A percentile compares a stretch with the other conserved stretches of the same genome.
Conservation (phyloP, 139 green algal genomes). For the Prasinococcaceae sp. region DNA sequence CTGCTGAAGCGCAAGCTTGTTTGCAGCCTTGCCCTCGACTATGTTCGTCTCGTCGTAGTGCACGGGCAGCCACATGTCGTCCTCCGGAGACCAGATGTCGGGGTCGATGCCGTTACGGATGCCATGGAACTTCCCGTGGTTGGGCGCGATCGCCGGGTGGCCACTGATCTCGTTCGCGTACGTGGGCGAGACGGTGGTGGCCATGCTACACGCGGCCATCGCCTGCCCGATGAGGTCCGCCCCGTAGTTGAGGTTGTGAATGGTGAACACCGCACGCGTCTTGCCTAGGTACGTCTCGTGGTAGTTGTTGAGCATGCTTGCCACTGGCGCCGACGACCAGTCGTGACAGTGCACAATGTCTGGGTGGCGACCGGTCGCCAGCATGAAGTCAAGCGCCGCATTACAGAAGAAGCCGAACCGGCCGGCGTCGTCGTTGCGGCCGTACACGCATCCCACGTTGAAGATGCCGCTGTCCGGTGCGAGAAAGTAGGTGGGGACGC, state of each 20-base stretch:
- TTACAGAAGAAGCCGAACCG: conserved; percentile 84
- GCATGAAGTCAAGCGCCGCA: conserved; percentile 34
- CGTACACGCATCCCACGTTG: conserved; percentile 65
- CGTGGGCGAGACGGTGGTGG: conserved; percentile 35
- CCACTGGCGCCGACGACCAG: conserved; percentile 32
- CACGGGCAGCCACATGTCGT: conserved; percentile 55
- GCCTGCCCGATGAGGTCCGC: conserved; percentile 57
- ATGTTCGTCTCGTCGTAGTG: conserved; percentile 3
- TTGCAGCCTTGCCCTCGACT: conserved; percentile 40
- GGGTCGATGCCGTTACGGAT: conserved; percentile 85
- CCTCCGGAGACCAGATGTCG: conserved; percentile 88
- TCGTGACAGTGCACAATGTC: conserved; percentile 45
- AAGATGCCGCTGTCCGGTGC: conserved; percentile 52
- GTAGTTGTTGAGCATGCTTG: conserved; percentile 36
- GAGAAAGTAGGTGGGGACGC: conserved; percentile 25
- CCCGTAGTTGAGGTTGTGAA: conserved; percentile 48
- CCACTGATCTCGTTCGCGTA: conserved; percentile 28
- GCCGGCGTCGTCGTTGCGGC: conserved; percentile 46
- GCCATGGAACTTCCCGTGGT: conserved; percentile 32
- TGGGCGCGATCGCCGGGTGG: conserved; percentile 12
- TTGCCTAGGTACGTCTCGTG: conserved; percentile 76
- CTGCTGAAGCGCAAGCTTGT: conserved; percentile 11
- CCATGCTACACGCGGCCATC: conserved; percentile 24
- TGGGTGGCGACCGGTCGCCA: conserved; percentile 21
- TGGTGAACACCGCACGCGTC: conserved; percentile 44